Evolutionary conservation across 768 basidiomycete species (phyloP), one percentile per base, ranked within the genome.

Genomic region (Cystobasidium onofrii): DNA sequence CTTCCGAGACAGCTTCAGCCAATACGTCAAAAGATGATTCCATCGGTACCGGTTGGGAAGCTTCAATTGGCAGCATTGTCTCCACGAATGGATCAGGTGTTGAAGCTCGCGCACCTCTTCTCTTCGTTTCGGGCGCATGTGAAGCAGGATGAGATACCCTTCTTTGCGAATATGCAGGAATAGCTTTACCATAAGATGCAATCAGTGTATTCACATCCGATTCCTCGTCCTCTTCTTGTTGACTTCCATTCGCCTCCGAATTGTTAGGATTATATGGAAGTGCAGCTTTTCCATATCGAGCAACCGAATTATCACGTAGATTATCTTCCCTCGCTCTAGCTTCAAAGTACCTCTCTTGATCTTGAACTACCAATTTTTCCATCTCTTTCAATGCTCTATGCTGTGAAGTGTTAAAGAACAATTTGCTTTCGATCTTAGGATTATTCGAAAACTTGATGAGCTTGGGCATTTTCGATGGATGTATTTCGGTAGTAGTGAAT

Each of bases 171-270:
- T 15, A 34, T 34, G 31, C 6, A 60, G 50, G 43, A n/a, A 46
- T 29, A 52, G 25, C 44, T 50, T 54, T 41, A 6, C 65, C 65
- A 67, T 50, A 67, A 3, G 23, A 12, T 3, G 25, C 44, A 31
- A 50, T 50, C 4, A 67, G 43, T 10, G 44, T 20, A 67, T 67
- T 67, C 10, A 67, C 65, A 29, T 67, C 65, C 34, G 65, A 67
- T 20, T 29, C 31, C 9, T 27, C 29, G 20, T 27, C 63, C 39
- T n/a, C 17, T 18, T 44, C 13, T 4, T n/a, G 3, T 3, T 3
- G 9, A 50, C 46, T n/a, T 39, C 18, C 34, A 31, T 23, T 34
- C 4, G 29, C 34, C 63, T 23, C 63, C 4, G 29, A 2, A 39
- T 31, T 23, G 1, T 67, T 17, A 29, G 27, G 6, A 18, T 64